Percentiles rank a stretch among this genome's conserved stretches.
These are phyloP conservation scores for Phaeomoniella chlamydospora DNA, from an alignment of 2,329 filamentous ascomycete species.

Conservation along the genomic window DNA sequence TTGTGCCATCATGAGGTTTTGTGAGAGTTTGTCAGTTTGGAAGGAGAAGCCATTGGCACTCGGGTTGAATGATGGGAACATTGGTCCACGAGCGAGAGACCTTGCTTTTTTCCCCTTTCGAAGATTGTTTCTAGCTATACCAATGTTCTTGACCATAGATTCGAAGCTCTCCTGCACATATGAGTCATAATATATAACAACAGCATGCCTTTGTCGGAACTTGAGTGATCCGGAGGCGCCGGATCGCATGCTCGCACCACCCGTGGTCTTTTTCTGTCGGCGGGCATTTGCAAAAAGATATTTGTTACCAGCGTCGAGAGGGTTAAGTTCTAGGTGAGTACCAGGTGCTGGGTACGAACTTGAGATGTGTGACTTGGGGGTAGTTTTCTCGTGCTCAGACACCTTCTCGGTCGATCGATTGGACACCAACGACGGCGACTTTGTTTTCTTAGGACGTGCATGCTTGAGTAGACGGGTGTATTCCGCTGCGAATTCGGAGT, in stretches of 20 bases:
- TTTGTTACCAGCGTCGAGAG: conserved; percentile 10
- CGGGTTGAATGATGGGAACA: neutral
- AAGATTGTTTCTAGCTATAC: conserved; percentile 65
- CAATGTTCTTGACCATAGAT: conserved; percentile 66
- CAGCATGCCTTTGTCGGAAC: conserved; percentile 58
- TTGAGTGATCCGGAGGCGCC: conserved; percentile 23
- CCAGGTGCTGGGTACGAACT: neutral
- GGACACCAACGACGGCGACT: conserved; percentile 21
- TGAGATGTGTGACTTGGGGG: neutral
- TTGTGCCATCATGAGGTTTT: conserved; percentile 15
- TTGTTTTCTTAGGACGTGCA: conserved; percentile 23
- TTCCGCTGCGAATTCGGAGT: conserved; percentile 26
- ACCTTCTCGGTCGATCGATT: conserved; percentile 13
- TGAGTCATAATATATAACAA: conserved; percentile 86
- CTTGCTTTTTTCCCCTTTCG: conserved; percentile 53
- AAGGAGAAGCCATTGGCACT: neutral
- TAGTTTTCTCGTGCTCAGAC: conserved; percentile 1
- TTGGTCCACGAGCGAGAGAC: conserved; percentile 1
- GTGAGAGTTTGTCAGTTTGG: neutral
- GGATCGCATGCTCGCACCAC: conserved; percentile 17
- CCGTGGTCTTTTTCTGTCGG: conserved; percentile 20
- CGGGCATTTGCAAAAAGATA: conserved; percentile 12
- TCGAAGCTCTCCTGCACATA: conserved; percentile 75
- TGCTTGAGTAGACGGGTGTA: conserved; percentile 21
- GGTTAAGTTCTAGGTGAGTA: conserved; percentile 6